Base-by-base conservation (phyloP, 2,329 filamentous ascomycete species). In the Alternaria sp. region DNA sequence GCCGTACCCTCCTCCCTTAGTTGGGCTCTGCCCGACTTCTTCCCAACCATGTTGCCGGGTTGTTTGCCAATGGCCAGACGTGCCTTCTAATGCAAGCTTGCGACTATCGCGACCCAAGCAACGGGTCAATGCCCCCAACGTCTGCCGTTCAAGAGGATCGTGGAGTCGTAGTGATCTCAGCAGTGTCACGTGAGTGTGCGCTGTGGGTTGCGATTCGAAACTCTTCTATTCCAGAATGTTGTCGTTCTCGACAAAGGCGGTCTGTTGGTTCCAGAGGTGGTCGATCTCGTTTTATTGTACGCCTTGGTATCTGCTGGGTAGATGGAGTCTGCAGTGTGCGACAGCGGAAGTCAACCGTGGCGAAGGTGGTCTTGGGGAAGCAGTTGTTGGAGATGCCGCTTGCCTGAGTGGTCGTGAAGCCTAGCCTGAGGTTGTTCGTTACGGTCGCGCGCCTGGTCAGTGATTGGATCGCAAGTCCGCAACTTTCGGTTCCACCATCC, bases 1-100 rank as follows among this genome's bases (percentile, higher is more conserved):
- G 59, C 69, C 70, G 23, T 77, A 82, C 81, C 81, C 73, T 90
- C 86, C 77, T 88, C 86, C 72, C 84, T 79, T 68, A 87, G 79
- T 67, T 86, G 83, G 64, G 85, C 84, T 72, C 85, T 84, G 52
- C 85, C 85, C 34, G 86, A 88, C 71, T 88, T 89, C 76, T 89
- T 89, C 63, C 85, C 86, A 41, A 88, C 86, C 86, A 89, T 88
- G 17, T 60, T 71, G 65, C 7, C 34, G 7, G n/a, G 4, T 17
- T 23, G 4, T 44, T 31, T 36, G 42, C n/a, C 29, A 36, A 36
- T 36, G 23, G 17, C n/a, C 29, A 41, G 23, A 39, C n/a, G 28
- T 28, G 44, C 21, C 29, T 42, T 55, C 33, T 34, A 51, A 51
- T 48, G 11, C 28, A 39, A 33, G 29, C 34, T 36, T 23, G 42